Base-by-base conservation (phyloP, 192 early-diverging fungal genomes). In the Gamsiella multidivaricata region DNA sequence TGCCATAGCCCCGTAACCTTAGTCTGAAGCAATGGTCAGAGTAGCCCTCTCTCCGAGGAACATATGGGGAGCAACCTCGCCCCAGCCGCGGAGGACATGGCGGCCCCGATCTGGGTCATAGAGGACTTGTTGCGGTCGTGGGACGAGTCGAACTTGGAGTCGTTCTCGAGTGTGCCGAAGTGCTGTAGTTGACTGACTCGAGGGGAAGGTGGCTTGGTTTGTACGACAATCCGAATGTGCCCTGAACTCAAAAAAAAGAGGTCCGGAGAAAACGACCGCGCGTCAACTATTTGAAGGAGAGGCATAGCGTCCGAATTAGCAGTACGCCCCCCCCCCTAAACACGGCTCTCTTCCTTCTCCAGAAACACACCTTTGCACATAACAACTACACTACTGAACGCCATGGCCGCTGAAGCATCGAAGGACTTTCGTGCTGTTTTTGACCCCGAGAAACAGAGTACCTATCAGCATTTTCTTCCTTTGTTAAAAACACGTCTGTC, bases 81-180 rank as follows among this genome's bases (percentile, higher is more conserved):
- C 84, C 84, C 86, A 88, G 26, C 85, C 72, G 39, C 82, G 70
- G 83, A 99, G 97, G 64, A 99, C 95, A 69, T 91, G 94, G 8
- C 94, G 45, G 95, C 91, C 75, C 97, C 97, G 56, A 99, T 97
- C n/a, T 74, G 84, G 85, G 90, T 93, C 23, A 81, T 84, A 68
- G 97, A 99, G 50, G 96, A 92, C 60, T 92, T 65, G 42, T 85
- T 83, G 79, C 95, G 95, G 81, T 96, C 88, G 63, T 80, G 73
- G 62, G 93, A 94, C 58, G 92, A 94, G 80, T 99, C 97, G 68
- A 99, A 99, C 80, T 90, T 86, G 33, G 42, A 79, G 61, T 94
- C 95, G 70, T 92, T 74, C 23, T 79, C 75, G 31, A 94, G 85
- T 36, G 61, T 73, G 25, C 62, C 70, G 34, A 59, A 18, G 41